Evolutionary conservation across 1,284 basidiomycete species (phyloP), one percentile per base, ranked within the genome.

Genomic region (Ganoderma leucocontextum): DNA sequence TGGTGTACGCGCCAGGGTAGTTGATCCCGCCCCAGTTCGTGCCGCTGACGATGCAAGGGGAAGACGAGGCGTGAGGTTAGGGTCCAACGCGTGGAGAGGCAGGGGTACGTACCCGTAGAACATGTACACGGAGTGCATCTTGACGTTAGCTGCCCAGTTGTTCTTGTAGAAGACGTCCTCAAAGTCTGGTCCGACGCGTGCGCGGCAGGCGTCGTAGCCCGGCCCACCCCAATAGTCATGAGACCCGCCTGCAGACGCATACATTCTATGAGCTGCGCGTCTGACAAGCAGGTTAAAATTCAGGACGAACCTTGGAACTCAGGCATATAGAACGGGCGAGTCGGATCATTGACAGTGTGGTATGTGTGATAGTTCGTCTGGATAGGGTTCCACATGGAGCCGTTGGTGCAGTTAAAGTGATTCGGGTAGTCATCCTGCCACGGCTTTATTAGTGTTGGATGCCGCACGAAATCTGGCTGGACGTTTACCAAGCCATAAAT

Each of bases 41-140:
- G 44, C 92, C 92, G 19, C 92, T 93, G 25, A 9, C 66, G 35
- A 64, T 2, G n/a, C 3, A 15, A 49, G 6, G 22, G 47, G 12
- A 8, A 25, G 35, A 25, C 17, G 4, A 35, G 19, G 7, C 0
- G 29, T 55, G 6, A 55, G 29, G 17, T n/a, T 7, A 22, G 44
- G 44, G 5, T 47, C 9, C 13, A 13, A 13, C 39, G 8, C 19
- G n/a, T 17, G 52, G 29, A 25, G 52, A 9, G 42, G 60, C 60
- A 42, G 36, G 58, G 64, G n/a, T 41, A 19, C 39, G 17, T 29
- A 91, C 91, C 91, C 91, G 72, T 89, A 93, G 66, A 92, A 75
- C 92, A 94, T 94, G 78, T 94, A 94, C 73, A 91, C 92, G 72
- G 87, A 93, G 62, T 93, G 88, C 67, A 94, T 71, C 76, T 94